Percentiles rank a stretch among this genome's conserved stretches.
These are phyloP conservation scores for Adansonia madagascariensis DNA, from an alignment of 441 rosid genomes.

Conservation along the genomic window DNA sequence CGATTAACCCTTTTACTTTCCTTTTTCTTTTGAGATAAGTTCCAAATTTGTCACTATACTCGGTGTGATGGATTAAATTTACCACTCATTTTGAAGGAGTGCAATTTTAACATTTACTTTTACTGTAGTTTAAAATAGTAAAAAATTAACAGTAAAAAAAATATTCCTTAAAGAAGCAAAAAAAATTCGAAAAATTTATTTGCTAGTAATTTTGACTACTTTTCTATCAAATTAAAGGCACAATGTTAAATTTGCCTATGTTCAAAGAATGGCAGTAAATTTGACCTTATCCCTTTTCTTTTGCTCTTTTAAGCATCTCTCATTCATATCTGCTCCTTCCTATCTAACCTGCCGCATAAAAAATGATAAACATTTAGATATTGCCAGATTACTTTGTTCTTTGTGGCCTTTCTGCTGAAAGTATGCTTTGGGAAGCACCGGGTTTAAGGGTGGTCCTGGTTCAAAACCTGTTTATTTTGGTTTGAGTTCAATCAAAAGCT, in stretches of 20 bases:
- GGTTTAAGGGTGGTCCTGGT: background rate
- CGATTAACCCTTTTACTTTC: background rate
- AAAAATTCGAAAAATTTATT: background rate
- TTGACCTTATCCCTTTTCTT: background rate
- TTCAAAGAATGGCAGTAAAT: background rate
- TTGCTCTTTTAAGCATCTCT: background rate
- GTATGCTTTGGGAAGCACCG: background rate
- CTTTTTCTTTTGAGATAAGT: slow-evolving; percentile 5
- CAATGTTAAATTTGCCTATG: background rate
- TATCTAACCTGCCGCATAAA: background rate
- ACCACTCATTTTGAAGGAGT: too few species aligned
- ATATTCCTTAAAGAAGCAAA: background rate
- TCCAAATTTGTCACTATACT: slow-evolving; percentile 7
- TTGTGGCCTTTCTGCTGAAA: slow-evolving; percentile 19
- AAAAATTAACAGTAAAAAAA: background rate
- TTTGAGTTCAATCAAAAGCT: background rate
- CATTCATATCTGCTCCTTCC: background rate
- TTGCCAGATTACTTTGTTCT: slow-evolving; percentile 15
- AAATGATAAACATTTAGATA: background rate
- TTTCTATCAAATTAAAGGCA: too few species aligned
- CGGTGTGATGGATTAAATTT: background rate
- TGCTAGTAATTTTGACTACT: background rate
- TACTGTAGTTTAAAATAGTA: too few species aligned
- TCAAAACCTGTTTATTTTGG: slow-evolving; percentile 5
- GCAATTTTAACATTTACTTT: too few species aligned